A percentile compares a stretch with the other conserved stretches of the same genome.
These are phyloP conservation scores for Triticum urartu DNA, from an alignment of 176 grass and related monocot species.

Conservation along the genomic window DNA sequence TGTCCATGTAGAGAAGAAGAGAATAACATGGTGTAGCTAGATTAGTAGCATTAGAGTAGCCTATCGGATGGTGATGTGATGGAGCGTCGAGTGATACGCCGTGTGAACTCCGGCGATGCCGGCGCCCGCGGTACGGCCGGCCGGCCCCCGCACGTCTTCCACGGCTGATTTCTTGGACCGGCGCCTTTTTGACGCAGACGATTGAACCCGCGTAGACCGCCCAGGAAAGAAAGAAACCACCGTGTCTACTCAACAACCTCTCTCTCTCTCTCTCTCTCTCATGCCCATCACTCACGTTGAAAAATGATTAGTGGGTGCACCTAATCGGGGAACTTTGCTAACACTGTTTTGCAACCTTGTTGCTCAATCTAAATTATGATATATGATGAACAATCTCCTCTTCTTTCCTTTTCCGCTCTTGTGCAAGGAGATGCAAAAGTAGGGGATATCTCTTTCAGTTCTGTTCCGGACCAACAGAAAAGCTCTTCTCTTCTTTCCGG, in stretches of 20 bases:
- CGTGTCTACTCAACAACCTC: slow-evolving; percentile 1
- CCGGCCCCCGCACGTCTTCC: slow-evolving; percentile 15
- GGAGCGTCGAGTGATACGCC: not conserved
- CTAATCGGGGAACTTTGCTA: not conserved
- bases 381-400: not conserved
- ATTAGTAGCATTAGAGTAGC: not conserved
- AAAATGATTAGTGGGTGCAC: not conserved
- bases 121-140: not conserved
- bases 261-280: not conserved
- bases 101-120: not conserved
- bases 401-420: not conserved
- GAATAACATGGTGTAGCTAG: not conserved
- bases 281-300: not conserved
- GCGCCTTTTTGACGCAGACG: slow-evolving; percentile 3
- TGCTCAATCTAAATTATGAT: not conserved
- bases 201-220: slow-evolving; percentile 13
- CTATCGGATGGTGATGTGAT: not conserved
- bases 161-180: slow-evolving; percentile 40
- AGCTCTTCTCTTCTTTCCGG: not conserved
- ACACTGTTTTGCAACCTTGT: not conserved
- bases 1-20: not conserved
- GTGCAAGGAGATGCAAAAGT: not conserved
- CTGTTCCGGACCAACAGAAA: not conserved
- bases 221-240: not conserved
- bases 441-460: not conserved